A percentile compares a stretch with the other conserved stretches of the same genome.
Evolutionary conservation across 2,329 filamentous ascomycete genomes (phyloP).

Genomic region (Stagonosporopsis tanaceti): DNA sequence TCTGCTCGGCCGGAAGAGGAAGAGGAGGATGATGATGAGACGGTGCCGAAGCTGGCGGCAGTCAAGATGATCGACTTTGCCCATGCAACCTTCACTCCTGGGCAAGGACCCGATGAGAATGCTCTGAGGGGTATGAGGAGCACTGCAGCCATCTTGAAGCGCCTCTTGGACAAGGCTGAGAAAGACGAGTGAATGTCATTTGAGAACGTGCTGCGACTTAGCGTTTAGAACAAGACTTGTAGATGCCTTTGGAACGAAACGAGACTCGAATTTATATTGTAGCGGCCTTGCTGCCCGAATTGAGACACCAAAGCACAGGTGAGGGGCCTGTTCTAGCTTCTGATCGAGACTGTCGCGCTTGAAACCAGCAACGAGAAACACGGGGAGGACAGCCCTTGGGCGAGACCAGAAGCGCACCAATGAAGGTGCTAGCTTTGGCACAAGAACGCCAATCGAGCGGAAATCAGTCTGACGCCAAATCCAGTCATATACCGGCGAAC

Average conservation of each 20-base stretch:
- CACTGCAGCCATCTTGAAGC: conserved; percentile 73
- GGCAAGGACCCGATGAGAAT: conserved; percentile 87
- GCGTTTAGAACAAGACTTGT: conserved; percentile 10
- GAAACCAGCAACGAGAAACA: too few relatives aligned
- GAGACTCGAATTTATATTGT: too few relatives aligned
- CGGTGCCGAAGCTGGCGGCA: conserved; percentile 71
- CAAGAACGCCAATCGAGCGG: too few relatives aligned
- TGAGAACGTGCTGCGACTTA: conserved; percentile 7
- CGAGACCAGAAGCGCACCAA: too few relatives aligned
- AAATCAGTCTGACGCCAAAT: too few relatives aligned
- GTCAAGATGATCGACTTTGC: conserved; percentile 97
- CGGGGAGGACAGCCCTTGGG: too few relatives aligned
- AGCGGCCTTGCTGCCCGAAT: not conserved
- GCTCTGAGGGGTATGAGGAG: conserved; percentile 76
- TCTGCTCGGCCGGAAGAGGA: conserved; percentile 37
- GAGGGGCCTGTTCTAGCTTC: not conserved
- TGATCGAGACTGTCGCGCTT: too few relatives aligned
- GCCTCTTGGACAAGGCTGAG: conserved; percentile 57
- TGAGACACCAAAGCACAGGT: not conserved
- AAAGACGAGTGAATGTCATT: conserved; percentile 16
- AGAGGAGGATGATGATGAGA: conserved; percentile 56
- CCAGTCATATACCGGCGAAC: too few relatives aligned
- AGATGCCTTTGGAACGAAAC: not conserved
- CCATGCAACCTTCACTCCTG: conserved; percentile 84
- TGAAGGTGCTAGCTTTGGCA: too few relatives aligned